Base-by-base conservation (phyloP, 129 eudicot genomes). In the Oenanthe sinensis region DNA sequence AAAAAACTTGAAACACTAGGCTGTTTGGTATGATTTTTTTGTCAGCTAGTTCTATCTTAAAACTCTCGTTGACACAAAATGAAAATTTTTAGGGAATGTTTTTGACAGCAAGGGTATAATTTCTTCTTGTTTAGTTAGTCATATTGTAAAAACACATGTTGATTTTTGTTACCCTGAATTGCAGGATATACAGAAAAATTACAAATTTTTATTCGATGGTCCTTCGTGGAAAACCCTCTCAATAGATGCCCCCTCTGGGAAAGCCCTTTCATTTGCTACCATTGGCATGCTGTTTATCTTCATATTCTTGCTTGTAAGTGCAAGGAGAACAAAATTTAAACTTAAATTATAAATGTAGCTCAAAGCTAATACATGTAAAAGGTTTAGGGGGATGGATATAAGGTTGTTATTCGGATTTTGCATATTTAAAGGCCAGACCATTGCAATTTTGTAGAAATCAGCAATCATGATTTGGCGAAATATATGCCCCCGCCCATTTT, bases 321-420 rank as follows among this genome's bases (percentile, higher is more conserved):
- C 90, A 82, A 90, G 86, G 85, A 80, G 91, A 82, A 89, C 91
- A 85, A 86, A 79, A 68, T 84, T 77, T 49, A 92, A 92, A 85
- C 81, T 92, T 67, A 92, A 92, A 82, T 42, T 90, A 79, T 88
- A 82, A 83, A 17, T 78, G 30, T 43, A 11, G 47, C 47, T 10
- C 46, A 43, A 72, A 72, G 37, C 54, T 58, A 13, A 77, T 42
- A 22, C 69, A 72, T n/a, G 58, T n/a, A 44, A 46, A 45, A 74
- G n/a, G 42, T 74, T 45, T 44, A 19, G 30, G 54, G 54, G 77
- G 54, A n/a, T 13, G n/a, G 10, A 14, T 5, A 58, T 37, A 74
- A 26, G 58, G 39, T n/a, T 26, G 33, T 3, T 22, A 30, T 71
- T 42, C 50, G 6, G 33, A 24, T 13, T 36, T 36, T 72, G 42